Evolutionary conservation across 139 green algal species (phyloP).

Genomic region (Asterochloris sp.): DNA sequence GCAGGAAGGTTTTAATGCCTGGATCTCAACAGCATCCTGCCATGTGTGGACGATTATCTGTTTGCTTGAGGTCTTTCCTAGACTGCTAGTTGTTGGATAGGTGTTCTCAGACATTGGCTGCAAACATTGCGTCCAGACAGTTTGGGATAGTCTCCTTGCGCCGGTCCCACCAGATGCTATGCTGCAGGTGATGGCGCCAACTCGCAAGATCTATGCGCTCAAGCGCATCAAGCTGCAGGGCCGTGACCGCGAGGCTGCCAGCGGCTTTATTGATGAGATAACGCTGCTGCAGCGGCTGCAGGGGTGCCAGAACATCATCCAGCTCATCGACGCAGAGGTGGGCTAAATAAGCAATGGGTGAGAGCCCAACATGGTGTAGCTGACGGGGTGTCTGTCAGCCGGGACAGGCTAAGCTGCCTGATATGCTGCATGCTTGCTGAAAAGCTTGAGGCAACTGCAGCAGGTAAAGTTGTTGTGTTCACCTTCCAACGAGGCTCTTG

Average conservation of each 20-base stretch:
- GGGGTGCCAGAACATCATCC: slow-evolving; percentile 90
- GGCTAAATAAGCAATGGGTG: not conserved
- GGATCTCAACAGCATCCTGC: too few species aligned
- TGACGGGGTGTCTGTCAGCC: too few species aligned
- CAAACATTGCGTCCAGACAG: too few species aligned
- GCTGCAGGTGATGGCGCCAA: slow-evolving; percentile 83
- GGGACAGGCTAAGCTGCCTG: too few species aligned
- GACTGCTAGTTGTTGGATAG: not conserved
- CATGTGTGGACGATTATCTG: too few species aligned
- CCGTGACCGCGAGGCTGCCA: slow-evolving; percentile 62
- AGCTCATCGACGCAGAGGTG: slow-evolving; percentile 86
- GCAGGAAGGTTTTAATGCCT: too few species aligned
- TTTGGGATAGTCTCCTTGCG: too few species aligned
- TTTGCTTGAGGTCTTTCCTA: too few species aligned
- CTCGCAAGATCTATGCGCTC: slow-evolving; percentile 90
- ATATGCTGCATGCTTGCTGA: too few species aligned
- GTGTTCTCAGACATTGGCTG: not conserved
- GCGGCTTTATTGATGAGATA: slow-evolving; percentile 96
- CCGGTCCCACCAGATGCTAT: not conserved
- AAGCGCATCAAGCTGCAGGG: slow-evolving; percentile 89
- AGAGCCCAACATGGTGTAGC: too few species aligned
- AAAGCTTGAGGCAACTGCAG: too few species aligned
- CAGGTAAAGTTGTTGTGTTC: too few species aligned
- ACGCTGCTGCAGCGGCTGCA: slow-evolving; percentile 77
- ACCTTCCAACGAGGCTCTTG: not conserved